A percentile compares a stretch with the other conserved stretches of the same genome.
Conservation (phyloP, 2,329 filamentous ascomycete species). For the Cladophialophora exuberans region DNA sequence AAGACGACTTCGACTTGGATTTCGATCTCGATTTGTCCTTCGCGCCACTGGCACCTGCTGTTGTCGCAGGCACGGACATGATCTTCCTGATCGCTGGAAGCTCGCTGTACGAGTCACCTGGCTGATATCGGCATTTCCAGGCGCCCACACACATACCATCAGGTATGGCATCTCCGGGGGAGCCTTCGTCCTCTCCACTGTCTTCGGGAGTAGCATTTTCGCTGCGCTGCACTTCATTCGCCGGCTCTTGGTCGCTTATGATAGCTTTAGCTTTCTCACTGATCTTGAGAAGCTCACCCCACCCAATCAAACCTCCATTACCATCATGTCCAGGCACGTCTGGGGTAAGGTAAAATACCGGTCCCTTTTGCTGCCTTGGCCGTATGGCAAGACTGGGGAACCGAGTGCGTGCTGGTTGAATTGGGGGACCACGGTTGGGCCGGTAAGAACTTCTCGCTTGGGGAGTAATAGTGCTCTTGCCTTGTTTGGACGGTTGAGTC, state of each 20-base stretch:
- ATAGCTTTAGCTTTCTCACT: conserved; percentile 38
- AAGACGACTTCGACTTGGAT: conserved; percentile 11
- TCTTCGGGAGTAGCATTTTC: not conserved
- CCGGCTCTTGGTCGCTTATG: not conserved
- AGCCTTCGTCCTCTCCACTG: not conserved
- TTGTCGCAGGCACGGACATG: conserved; percentile 1
- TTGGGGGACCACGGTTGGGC: not conserved
- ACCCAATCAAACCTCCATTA: conserved; percentile 49
- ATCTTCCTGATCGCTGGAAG: not conserved
- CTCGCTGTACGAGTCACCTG: not conserved
- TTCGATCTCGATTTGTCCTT: conserved; percentile 4
- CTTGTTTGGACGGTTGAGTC: not conserved
- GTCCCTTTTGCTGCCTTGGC: not conserved
- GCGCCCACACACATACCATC: conserved; percentile 12
- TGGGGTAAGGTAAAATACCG: conserved; percentile 45
- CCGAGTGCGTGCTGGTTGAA: not conserved
- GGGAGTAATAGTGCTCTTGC: not conserved
- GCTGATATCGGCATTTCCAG: not conserved
- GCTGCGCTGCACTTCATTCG: not conserved
- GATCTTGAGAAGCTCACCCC: conserved; percentile 48
- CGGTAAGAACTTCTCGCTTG: conserved; percentile 4
- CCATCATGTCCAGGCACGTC: conserved; percentile 47
- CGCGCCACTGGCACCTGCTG: not conserved
- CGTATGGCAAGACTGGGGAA: not conserved
- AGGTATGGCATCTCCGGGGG: not conserved